Conservation (phyloP, 768 basidiomycete genomes). For the Boletus patriciae region DNA sequence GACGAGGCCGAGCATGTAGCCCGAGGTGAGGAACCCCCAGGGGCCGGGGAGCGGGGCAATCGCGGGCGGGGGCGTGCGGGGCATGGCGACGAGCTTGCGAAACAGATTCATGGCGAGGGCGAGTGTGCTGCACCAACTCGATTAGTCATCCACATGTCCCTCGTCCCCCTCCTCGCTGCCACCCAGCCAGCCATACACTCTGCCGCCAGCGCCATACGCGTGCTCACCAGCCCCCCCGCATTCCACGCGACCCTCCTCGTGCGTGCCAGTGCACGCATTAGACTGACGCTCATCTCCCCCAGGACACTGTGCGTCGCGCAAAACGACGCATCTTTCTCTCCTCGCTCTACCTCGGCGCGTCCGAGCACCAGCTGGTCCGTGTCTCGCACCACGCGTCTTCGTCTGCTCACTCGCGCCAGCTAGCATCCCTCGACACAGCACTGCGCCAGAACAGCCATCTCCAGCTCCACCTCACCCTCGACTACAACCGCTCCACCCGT, state of each 20-base stretch:
- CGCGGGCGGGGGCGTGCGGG: neutral
- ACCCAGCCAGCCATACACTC: constrained; percentile 52
- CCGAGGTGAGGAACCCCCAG: constrained; percentile 72
- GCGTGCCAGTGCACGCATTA: constrained; percentile 22
- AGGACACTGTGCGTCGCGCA: constrained; percentile 82
- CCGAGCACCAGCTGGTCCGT: constrained; percentile 77
- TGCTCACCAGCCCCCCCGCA: constrained; percentile 56
- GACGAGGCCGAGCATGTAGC: constrained; percentile 67
- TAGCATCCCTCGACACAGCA: constrained; percentile 62
- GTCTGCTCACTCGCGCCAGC: constrained; percentile 43
- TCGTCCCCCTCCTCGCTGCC: constrained; percentile 28
- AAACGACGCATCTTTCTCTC: constrained; percentile 83
- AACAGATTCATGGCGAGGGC: neutral
- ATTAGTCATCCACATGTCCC: constrained; percentile 28
- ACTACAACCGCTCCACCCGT: constrained; percentile 77
- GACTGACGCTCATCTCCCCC: neutral
- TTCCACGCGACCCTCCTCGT: constrained; percentile 61
- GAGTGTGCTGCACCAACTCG: neutral
- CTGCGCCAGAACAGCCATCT: constrained; percentile 61
- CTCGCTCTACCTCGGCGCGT: constrained; percentile 82
- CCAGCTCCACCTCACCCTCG: constrained; percentile 70
- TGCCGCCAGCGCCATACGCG: constrained; percentile 45
- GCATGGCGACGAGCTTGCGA: no score
- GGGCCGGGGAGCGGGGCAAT: constrained; percentile 50
- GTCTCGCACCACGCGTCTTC: neutral